Conservation (phyloP, 2,329 filamentous ascomycete genomes). For the Fusarium torulosum region DNA sequence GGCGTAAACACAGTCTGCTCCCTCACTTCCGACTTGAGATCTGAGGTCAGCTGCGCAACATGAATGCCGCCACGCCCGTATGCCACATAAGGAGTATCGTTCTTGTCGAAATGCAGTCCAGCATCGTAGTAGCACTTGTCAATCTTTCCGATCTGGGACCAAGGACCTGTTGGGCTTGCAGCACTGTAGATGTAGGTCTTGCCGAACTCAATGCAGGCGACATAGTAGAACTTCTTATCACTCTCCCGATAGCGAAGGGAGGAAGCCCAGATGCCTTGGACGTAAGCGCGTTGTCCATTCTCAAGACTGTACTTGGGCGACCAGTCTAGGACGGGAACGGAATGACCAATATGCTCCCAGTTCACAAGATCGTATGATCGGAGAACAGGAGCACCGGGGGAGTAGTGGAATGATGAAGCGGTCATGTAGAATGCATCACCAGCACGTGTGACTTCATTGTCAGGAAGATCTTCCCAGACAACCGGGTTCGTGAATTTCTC, state of each 20-base stretch:
- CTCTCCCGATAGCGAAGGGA: conserved; percentile 30
- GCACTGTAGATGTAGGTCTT: conserved; percentile 68
- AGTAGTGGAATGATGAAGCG: conserved; percentile 68
- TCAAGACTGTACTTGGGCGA: conserved; percentile 46
- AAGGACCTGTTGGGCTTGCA: conserved; percentile 55
- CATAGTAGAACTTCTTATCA: conserved; percentile 33
- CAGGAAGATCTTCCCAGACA: conserved; percentile 65
- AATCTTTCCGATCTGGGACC: conserved; percentile 56
- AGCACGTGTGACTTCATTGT: conserved; percentile 65
- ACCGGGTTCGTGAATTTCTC: conserved; percentile 20
- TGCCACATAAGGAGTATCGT: conserved; percentile 69
- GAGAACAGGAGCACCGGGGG: conserved; percentile 67
- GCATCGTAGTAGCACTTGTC: conserved; percentile 70
- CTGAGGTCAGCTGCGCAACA: conserved; percentile 63
- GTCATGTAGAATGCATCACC: conserved; percentile 66
- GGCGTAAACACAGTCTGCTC: conserved; percentile 13
- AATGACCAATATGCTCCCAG: conserved; percentile 62
- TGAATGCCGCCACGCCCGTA: conserved; percentile 62
- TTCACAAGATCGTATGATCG: conserved; percentile 67
- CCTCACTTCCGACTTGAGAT: conserved; percentile 45
- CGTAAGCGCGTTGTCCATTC: conserved; percentile 59
- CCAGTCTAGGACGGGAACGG: conserved; percentile 48
- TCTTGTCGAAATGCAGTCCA: conserved; percentile 66
- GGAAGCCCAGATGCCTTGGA: conserved; percentile 68
- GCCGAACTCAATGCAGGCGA: conserved; percentile 56